Conservation (phyloP, 2,329 filamentous ascomycete genomes). For the Pseudogymnoascus destructans region DNA sequence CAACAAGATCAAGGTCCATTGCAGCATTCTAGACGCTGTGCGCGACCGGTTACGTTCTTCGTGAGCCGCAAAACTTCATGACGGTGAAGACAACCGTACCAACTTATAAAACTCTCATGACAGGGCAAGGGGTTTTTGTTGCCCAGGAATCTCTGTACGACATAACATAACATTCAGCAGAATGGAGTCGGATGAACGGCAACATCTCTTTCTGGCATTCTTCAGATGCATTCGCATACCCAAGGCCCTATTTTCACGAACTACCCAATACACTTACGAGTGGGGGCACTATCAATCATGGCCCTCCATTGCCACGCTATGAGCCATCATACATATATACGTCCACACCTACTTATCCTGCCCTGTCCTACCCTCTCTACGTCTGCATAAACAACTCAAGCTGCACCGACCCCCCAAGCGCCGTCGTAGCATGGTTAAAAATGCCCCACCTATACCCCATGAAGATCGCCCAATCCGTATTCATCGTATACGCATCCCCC, state of each 20-base stretch:
- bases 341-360: background rate
- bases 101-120: no score
- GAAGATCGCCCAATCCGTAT: slow-evolving; percentile 34
- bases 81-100: no score
- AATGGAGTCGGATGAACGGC: no score
- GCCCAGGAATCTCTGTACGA: no score
- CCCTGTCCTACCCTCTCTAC: background rate
- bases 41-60: background rate
- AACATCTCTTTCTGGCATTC: no score
- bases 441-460: slow-evolving; percentile 37
- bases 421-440: slow-evolving; percentile 36
- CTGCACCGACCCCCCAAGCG: slow-evolving; percentile 29
- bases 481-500: slow-evolving; percentile 28
- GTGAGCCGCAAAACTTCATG: background rate
- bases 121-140: no score
- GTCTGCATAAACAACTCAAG: slow-evolving; percentile 18
- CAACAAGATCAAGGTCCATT: slow-evolving; percentile 31
- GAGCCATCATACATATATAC: no score
- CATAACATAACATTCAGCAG: no score
- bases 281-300: background rate
- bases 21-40: no score
- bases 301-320: background rate
- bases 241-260: no score
- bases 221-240: no score
- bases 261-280: no score